Evolutionary conservation across 2,329 filamentous ascomycete genomes (phyloP), one percentile per base, ranked within the genome.

Genomic region (Shiraia sp.): DNA sequence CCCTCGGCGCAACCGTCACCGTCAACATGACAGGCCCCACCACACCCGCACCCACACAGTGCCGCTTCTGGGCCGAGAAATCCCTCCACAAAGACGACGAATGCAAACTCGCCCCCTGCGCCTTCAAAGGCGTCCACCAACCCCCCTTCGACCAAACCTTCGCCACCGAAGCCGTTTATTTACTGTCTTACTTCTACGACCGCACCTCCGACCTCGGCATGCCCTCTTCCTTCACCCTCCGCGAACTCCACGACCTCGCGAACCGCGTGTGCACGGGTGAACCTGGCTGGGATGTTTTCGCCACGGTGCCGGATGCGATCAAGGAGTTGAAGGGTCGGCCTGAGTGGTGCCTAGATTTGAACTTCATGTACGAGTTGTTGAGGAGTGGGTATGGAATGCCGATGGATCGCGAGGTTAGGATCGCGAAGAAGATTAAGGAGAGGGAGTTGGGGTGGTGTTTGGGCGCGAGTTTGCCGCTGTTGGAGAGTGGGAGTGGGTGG

Each of bases 341-440:
- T 2, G 91, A 99, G 72, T 88, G 87, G 71, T 99, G 93, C 73
- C 75, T 99, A 60, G 93, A 99, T 71, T 76, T 99, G 59, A 99
- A 89, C 76, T 99, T 97, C 66, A 96, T 96, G 90, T 75, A 95
- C 59, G 88, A 88, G 17, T 77, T 99, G 42, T 75, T 97, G 40
- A 91, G 97, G 72, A 95, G 90, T 5, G 93, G 93, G 3, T 99
- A 99, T 63, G 93, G 97, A 57, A 96, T 99, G 90, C 92, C 92
- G 3, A 85, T 97, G 59, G 89, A 96, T 56, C 82, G 95, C 27
- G 93, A 99, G 72, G 90, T 99, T 54, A 92, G 88, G 79, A 95
- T 96, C 66, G 93, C 92, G 46, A 99, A 99, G 87, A 96, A 96
- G 80, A 95, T 99, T 66, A 92, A 95, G 76, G 85, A 85, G 42